phyloP scores from a whole-genome alignment of 306 rosid species.

The Datisca glomerata region DNA sequence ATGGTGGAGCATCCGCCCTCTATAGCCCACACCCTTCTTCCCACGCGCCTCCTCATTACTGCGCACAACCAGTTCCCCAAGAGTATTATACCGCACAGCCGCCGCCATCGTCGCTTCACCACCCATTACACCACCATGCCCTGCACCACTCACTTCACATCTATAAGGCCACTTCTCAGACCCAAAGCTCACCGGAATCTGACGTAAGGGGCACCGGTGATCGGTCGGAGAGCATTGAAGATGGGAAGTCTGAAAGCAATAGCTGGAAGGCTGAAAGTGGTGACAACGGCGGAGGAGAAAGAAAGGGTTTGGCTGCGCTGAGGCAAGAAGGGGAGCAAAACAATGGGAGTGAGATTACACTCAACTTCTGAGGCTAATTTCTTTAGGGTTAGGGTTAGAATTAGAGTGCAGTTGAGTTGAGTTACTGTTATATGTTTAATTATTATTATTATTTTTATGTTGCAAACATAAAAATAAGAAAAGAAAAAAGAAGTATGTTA shows the following conservation, averaged over 20 bases:
- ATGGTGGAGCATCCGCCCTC: slow-evolving; percentile 42
- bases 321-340: slow-evolving; percentile 46
- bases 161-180: slow-evolving; percentile 43
- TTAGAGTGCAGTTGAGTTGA: no score
- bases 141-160: slow-evolving; percentile 63
- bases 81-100: slow-evolving; percentile 53
- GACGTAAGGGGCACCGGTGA: slow-evolving; percentile 36
- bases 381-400: slow-evolving; percentile 17
- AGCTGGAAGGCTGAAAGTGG: slow-evolving; percentile 97
- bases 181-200: slow-evolving; percentile 47
- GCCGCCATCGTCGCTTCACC: slow-evolving; percentile 26
- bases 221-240: slow-evolving; percentile 86
- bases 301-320: slow-evolving; percentile 39
- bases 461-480: no score
- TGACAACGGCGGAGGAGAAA: slow-evolving; percentile 38
- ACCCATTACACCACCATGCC: slow-evolving; percentile 42
- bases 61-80: slow-evolving; percentile 51
- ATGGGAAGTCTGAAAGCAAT: slow-evolving; percentile 84
- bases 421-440: no score
- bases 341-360: slow-evolving; percentile 73
- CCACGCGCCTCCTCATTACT: slow-evolving; percentile 62
- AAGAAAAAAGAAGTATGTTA: no score
- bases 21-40: slow-evolving; percentile 61
- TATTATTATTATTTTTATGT: no score
- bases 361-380: slow-evolving; percentile 46